Evolutionary conservation across 139 green algal species (phyloP), one percentile per base, ranked within the genome.

Genomic region (Nannochloris sp.): DNA sequence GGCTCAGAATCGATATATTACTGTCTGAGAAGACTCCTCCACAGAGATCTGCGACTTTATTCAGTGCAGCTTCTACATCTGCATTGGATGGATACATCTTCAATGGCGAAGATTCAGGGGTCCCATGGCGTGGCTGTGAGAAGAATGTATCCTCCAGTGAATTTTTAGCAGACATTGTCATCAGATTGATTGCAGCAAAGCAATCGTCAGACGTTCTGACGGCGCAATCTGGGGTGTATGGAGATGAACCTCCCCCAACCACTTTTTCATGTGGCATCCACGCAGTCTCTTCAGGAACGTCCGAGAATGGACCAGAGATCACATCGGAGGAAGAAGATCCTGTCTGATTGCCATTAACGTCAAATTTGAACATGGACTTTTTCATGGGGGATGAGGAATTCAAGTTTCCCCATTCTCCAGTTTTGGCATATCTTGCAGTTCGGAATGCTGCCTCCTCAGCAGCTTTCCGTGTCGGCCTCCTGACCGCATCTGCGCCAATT

Each of bases 151-250:
- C 60, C 60, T 44, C 60, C n/a, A 23, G 19, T 8, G 46, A 25
- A 60, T 16, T 31, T 53, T 53, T 54, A 29, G 27, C 53, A 14
- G 27, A 75, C 74, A 86, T 83, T 14, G 78, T 81, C 55, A 86
- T 71, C 24, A 86, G 63, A 60, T 85, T 86, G 29, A 84, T 69
- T 16, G 75, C 80, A 15, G 80, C 80, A 37, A 72, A 77, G 31
- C 62, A 73, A 44, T 85, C 80, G 14, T 56, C 34, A 9, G 64
- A 60, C 50, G 73, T 62, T 75, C 61, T 23, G 63, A 18, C 23
- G 34, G 24, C 21, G n/a, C 23, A 53, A 53, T 53, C 46, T 58
- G 23, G 21, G 34, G 12, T 34, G 21, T 34, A 21, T 36, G 50
- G 12, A 29, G 12, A 34, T 44, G 15, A 48, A 48, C 43, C 25